phyloP scores from a whole-genome alignment of 441 rosid species.

The Bocquillonia castaneifolia region DNA sequence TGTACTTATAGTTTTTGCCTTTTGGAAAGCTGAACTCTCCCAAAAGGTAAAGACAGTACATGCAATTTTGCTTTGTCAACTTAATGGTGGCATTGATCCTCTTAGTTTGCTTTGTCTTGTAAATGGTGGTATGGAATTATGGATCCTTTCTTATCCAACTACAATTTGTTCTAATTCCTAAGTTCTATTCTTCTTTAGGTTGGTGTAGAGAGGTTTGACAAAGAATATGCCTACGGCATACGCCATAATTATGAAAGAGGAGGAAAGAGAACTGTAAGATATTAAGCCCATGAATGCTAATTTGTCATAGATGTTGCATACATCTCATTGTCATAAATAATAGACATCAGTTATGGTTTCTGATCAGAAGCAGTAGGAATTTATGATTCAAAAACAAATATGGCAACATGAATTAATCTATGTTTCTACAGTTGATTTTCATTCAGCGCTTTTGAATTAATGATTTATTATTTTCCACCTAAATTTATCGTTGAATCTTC shows the following conservation, averaged over 20 bases:
- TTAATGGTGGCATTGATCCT: too few species aligned
- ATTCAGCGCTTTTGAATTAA: too few species aligned
- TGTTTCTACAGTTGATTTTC: background rate
- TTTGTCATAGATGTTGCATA: constrained; percentile 8
- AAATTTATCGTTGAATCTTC: too few species aligned
- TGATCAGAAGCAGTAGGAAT: background rate
- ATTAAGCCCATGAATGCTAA: constrained; percentile 9
- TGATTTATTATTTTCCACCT: too few species aligned
- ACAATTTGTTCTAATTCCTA: too few species aligned
- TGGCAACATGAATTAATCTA: background rate
- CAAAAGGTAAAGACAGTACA: too few species aligned
- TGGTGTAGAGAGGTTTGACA: constrained; percentile 88
- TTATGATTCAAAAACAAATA: background rate
- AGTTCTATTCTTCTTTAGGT: constrained; percentile 58
- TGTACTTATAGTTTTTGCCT: too few species aligned
- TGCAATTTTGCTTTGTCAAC: too few species aligned
- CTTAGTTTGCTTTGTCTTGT: too few species aligned
- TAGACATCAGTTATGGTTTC: background rate
- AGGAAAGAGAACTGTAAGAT: constrained; percentile 87
- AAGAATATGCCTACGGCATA: constrained; percentile 80
- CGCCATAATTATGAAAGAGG: constrained; percentile 92
- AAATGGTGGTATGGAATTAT: too few species aligned
- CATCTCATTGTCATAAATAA: constrained; percentile 3
- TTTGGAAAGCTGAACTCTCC: too few species aligned
- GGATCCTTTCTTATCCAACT: too few species aligned